Conservation (phyloP, 2,329 filamentous ascomycete genomes). For the Nigrospora oryzae region DNA sequence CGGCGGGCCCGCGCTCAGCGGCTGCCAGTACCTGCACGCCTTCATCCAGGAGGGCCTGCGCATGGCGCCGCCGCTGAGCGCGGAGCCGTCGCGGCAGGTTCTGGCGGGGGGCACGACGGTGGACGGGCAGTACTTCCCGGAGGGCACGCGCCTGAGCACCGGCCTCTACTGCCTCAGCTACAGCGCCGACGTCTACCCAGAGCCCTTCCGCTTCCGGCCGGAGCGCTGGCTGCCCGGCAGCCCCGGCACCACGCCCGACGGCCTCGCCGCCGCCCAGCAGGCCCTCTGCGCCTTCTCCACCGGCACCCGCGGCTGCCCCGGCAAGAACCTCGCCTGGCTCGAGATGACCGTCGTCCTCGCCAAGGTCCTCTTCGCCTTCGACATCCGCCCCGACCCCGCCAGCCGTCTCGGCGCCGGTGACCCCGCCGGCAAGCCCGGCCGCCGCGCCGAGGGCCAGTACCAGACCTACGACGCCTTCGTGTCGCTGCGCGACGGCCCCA, state of each 20-base stretch:
- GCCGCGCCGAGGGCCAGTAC: not conserved
- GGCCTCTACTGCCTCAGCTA: not conserved
- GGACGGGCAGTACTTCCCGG: not conserved
- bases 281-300: not conserved
- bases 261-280: not conserved
- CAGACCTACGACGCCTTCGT: slow-evolving; percentile 1
- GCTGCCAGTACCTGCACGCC: not conserved
- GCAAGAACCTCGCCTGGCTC: not conserved
- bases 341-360: not conserved
- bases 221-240: not conserved
- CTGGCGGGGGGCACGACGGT: not conserved
- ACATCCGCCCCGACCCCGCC: not conserved
- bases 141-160: not conserved
- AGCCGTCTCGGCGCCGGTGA: not conserved
- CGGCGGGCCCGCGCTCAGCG: not conserved
- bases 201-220: not conserved
- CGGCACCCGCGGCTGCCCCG: not conserved
- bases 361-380: not conserved
- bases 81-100: not conserved
- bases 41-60: not conserved
- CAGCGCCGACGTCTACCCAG: not conserved
- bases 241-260: not conserved
- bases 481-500: slow-evolving; percentile 2
- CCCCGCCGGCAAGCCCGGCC: not conserved
- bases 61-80: not conserved